Evolutionary conservation across 208 protist genomes (phyloP), one percentile per base, ranked within the genome.

Genomic region (Herpetomonas samuelpessoai): DNA sequence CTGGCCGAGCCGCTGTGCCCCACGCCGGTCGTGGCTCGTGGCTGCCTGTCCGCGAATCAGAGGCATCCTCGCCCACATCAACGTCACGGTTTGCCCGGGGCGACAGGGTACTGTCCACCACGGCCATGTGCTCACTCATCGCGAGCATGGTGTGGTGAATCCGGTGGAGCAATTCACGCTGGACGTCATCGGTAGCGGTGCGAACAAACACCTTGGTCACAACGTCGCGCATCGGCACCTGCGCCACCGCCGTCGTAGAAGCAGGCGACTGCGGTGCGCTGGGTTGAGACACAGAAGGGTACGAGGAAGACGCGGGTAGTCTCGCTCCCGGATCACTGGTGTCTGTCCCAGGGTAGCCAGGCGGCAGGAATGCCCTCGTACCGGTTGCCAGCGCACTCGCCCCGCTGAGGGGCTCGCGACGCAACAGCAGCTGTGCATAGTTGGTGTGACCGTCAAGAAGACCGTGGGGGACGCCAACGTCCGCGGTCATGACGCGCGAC

Each of bases 201-300:
- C 75, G 79, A 27, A 86, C 75, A 58, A 93, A 91, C 26, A 93
- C 73, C 64, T 93, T 93, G 1, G 78, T 60, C 26, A 93, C 86
- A 6, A 90, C 76, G 49, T 90, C 78, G 25, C 62, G 68, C 16
- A 73, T 46, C 24, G 28, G 50, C 45, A 38, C 22, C 67, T 27
- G 29, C 47, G 50, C 19, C 24, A 24, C 25, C 26, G 58, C 1
- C 22, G 58, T 39, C 2, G 49, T 0, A 44, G 12, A 39, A 24
- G 48, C 30, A 12, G 12, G 19, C 29, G 60, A 19, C 14, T 35
- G 27, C 39, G 29, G n/a, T n/a, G n/a, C n/a, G n/a, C n/a, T n/a
- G n/a, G n/a, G n/a, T n/a, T n/a, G n/a, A n/a, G n/a, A n/a, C n/a
- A n/a, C n/a, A n/a, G n/a, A n/a, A n/a, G n/a, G n/a, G n/a, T n/a